Percentiles rank a stretch among this genome's conserved stretches.
Evolutionary conservation across 495 filamentous ascomycete genomes (phyloP).

Genomic region (Aspergillus wentii): DNA sequence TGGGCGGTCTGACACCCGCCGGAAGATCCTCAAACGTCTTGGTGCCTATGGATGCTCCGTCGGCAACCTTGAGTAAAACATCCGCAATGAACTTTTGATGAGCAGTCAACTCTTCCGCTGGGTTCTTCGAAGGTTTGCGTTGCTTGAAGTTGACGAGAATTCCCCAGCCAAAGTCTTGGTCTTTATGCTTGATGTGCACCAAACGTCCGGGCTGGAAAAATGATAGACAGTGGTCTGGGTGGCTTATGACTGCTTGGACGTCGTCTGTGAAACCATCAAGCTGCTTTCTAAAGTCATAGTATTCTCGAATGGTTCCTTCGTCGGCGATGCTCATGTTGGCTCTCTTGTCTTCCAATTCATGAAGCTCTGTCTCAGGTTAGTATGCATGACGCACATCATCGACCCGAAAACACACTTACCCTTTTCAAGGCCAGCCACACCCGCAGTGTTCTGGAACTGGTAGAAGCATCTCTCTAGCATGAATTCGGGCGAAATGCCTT

Average conservation of each 20-base stretch:
- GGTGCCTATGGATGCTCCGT: conserved; percentile 51
- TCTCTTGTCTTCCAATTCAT: conserved; percentile 65
- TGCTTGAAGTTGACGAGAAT: conserved; percentile 66
- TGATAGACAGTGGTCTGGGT: conserved; percentile 75
- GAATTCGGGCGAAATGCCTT: conserved; percentile 92
- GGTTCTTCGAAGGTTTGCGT: conserved; percentile 54
- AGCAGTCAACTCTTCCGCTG: conserved; percentile 58
- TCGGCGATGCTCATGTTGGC: conserved; percentile 72
- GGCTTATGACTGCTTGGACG: conserved; percentile 81
- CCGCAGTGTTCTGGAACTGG: conserved; percentile 93
- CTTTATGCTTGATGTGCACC: conserved; percentile 73
- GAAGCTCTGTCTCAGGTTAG: conserved; percentile 53
- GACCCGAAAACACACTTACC: conserved; percentile 23
- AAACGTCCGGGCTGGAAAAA: conserved; percentile 80
- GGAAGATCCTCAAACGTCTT: conserved; percentile 58
- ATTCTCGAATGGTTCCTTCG: conserved; percentile 84
- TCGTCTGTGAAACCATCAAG: conserved; percentile 77
- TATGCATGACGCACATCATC: background rate
- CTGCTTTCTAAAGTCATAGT: conserved; percentile 80
- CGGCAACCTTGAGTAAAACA: conserved; percentile 69
- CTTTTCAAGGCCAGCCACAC: conserved; percentile 74
- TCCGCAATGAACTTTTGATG: conserved; percentile 79
- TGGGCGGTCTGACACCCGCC: conserved; percentile 55
- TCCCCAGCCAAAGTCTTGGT: conserved; percentile 90
- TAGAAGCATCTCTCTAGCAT: conserved; percentile 97